Evolutionary conservation across 495 filamentous ascomycete genomes (phyloP).

Genomic region (Penicillium alfredii): DNA sequence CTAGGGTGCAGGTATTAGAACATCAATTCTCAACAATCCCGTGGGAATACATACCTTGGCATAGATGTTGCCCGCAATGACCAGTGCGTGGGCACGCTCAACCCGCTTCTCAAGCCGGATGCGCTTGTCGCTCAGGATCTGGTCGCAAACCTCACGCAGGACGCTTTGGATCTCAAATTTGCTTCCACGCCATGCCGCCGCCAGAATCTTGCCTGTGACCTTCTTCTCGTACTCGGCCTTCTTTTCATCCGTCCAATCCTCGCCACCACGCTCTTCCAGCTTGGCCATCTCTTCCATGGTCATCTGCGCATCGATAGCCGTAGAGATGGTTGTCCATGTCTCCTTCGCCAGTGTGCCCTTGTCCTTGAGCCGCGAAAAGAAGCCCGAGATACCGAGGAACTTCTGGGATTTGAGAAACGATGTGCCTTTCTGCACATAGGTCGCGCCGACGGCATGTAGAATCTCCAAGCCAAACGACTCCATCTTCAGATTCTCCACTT

Average conservation of each 20-base stretch:
- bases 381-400: slow-evolving; percentile 91
- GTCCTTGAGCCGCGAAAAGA: slow-evolving; percentile 90
- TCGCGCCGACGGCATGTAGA: slow-evolving; percentile 86
- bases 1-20: slow-evolving; percentile 38
- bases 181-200: slow-evolving; percentile 92
- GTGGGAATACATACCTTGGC: slow-evolving; percentile 56
- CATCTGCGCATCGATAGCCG: slow-evolving; percentile 96
- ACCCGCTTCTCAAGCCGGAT: slow-evolving; percentile 77
- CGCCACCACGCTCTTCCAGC: slow-evolving; percentile 87
- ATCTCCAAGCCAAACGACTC: slow-evolving; percentile 98
- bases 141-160: slow-evolving; percentile 78
- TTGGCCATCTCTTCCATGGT: slow-evolving; percentile 99
- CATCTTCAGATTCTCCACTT: slow-evolving; percentile 98
- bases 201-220: slow-evolving; percentile 98
- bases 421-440: slow-evolving; percentile 81
- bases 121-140: slow-evolving; percentile 68
- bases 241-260: slow-evolving; percentile 98
- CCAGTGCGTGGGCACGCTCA: slow-evolving; percentile 82
- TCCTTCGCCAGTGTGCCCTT: slow-evolving; percentile 96
- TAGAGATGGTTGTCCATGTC: slow-evolving; percentile 95
- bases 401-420: slow-evolving; percentile 91
- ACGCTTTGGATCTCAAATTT: slow-evolving; percentile 98
- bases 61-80: slow-evolving; percentile 84
- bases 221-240: slow-evolving; percentile 91
- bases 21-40: not conserved